phyloP scores from a whole-genome alignment of 23 red algal species.

The Cyanidiococcus yangmingshanensis region DNA sequence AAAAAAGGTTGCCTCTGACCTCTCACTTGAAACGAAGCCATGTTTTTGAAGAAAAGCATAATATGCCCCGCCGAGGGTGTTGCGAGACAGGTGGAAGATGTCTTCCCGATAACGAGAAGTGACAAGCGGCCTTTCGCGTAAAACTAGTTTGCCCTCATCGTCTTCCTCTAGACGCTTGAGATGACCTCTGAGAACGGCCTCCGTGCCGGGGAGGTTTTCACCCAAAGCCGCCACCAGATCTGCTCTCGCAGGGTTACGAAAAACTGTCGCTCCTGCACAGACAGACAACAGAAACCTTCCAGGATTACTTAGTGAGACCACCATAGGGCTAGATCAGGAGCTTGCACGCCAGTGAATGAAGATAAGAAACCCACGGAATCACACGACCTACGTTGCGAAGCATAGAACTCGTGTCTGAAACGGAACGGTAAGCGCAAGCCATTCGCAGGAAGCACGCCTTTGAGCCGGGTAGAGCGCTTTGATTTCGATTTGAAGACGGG shows the following conservation, averaged over 20 bases:
- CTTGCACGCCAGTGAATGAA: too few species aligned
- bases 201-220: slow-evolving; percentile 39
- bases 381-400: too few species aligned
- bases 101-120: background rate
- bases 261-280: slow-evolving; percentile 28
- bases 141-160: slow-evolving; percentile 13
- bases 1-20: slow-evolving; percentile 50
- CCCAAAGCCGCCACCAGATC: slow-evolving; percentile 73
- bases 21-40: slow-evolving; percentile 37
- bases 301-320: background rate
- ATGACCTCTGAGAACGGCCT: slow-evolving; percentile 19
- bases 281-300: slow-evolving; percentile 26
- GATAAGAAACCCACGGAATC: too few species aligned
- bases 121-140: slow-evolving; percentile 24
- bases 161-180: background rate
- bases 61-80: slow-evolving; percentile 64
- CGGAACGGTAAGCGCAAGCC: too few species aligned
- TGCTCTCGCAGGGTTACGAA: slow-evolving; percentile 45
- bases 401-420: too few species aligned
- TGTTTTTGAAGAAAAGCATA: slow-evolving; percentile 49
- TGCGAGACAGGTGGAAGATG: background rate
- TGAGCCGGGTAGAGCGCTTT: too few species aligned
- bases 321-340: background rate
- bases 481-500: too few species aligned
- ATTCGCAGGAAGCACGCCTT: too few species aligned